Evolutionary conservation across 2,329 filamentous ascomycete species (phyloP).

Genomic region (Sporothrix globosa): DNA sequence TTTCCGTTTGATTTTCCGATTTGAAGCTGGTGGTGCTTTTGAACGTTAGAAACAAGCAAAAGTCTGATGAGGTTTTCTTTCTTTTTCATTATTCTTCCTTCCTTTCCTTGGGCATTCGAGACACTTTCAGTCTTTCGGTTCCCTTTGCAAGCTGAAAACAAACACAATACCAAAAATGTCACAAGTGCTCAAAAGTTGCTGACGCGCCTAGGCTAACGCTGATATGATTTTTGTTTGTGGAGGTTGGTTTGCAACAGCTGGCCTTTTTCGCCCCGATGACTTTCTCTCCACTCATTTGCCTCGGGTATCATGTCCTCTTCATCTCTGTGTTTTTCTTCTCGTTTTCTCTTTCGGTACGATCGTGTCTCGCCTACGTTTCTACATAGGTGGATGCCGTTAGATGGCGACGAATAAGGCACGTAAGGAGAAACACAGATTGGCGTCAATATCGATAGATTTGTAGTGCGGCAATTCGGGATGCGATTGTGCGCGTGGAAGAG

Average conservation of each 20-base stretch:
- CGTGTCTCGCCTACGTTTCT: neutral
- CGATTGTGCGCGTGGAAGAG: neutral
- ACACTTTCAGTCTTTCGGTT: neutral
- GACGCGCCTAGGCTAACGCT: neutral
- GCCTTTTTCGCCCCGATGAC: no score
- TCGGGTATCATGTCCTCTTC: neutral
- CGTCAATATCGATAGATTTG: neutral
- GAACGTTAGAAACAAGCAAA: conserved; percentile 9
- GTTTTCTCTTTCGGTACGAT: neutral
- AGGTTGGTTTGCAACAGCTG: neutral
- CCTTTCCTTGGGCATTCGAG: neutral
- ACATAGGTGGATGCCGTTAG: neutral
- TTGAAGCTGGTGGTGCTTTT: conserved; percentile 10
- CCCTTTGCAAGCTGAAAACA: conserved; percentile 5
- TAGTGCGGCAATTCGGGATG: neutral
- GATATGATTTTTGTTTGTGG: neutral
- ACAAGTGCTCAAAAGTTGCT: conserved; percentile 12
- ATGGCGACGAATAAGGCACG: neutral
- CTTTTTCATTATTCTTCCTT: neutral
- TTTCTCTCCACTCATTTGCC: neutral
- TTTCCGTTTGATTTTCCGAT: neutral
- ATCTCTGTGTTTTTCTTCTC: neutral
- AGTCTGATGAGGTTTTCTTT: neutral
- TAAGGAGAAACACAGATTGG: neutral
- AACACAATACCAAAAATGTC: neutral